These are phyloP conservation scores for Sicyos baderoa DNA, from an alignment of 306 rosid genomes.

Conservation along the genomic window DNA sequence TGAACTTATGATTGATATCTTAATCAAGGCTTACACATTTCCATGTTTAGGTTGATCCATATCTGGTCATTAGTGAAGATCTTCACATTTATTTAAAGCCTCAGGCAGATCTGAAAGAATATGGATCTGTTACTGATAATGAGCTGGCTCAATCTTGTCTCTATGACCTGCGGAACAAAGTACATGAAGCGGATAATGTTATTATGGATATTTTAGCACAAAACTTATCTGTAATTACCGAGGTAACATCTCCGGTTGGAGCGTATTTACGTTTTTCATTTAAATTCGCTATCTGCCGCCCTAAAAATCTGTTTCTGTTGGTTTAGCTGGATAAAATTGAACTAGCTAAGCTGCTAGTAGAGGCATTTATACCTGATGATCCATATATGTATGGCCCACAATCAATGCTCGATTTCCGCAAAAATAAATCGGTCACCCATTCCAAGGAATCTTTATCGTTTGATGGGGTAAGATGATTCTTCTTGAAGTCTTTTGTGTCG, in stretches of 20 bases:
- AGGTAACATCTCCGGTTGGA: conserved; percentile 34
- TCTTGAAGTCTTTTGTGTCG: not conserved
- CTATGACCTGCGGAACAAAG: conserved; percentile 47
- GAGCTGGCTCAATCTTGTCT: conserved; percentile 51
- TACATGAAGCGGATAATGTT: conserved; percentile 38
- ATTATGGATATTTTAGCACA: conserved; percentile 50
- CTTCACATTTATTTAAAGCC: conserved; percentile 64
- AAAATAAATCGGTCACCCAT: conserved; percentile 27
- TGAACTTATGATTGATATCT: not conserved
- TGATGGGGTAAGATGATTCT: conserved; percentile 36
- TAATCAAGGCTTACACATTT: not conserved
- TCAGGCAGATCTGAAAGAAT: conserved; percentile 46
- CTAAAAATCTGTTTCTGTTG: conserved; percentile 30
- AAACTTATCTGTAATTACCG: conserved; percentile 43
- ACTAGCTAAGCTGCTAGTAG: conserved; percentile 50
- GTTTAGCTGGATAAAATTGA: conserved; percentile 59
- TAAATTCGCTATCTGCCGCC: not conserved
- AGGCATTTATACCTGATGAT: conserved; percentile 73
- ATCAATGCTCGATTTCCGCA: conserved; percentile 49
- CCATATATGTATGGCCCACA: conserved; percentile 75
- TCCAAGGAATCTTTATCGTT: conserved; percentile 49
- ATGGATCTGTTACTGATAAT: conserved; percentile 61
- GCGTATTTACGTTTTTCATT: not conserved
- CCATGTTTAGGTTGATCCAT: conserved; percentile 64
- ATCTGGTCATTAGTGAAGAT: conserved; percentile 64